Conservation (phyloP, 257 asterid genomes). For the Capsicum pubescens region DNA sequence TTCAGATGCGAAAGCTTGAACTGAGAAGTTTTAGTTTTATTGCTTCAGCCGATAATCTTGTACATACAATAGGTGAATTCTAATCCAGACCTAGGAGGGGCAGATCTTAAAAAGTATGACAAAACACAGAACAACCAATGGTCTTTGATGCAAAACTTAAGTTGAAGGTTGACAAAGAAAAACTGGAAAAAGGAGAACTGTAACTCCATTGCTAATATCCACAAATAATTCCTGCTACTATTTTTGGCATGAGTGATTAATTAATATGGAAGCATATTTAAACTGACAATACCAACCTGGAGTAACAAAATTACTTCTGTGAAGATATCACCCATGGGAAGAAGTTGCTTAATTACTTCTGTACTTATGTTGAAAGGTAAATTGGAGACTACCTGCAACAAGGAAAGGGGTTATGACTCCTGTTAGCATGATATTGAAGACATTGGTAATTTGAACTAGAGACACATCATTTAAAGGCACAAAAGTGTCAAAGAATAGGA, state of each 20-base stretch:
- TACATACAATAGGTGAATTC: neutral
- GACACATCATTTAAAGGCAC: neutral
- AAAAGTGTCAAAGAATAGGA: neutral
- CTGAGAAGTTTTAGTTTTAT: slow-evolving; percentile 1
- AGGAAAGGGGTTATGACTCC: neutral
- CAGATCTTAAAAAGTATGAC: neutral
- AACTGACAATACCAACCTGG: slow-evolving; percentile 56
- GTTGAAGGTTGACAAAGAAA: neutral
- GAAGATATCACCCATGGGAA: slow-evolving; percentile 99
- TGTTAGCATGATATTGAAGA: slow-evolving; percentile 25
- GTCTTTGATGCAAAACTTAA: neutral
- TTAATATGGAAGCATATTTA: slow-evolving; percentile 1
- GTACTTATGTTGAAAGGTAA: slow-evolving; percentile 95
- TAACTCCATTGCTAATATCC: neutral
- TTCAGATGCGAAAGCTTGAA: neutral
- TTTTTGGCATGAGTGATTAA: neutral
- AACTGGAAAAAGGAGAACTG: neutral
- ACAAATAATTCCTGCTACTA: neutral
- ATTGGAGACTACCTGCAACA: slow-evolving; percentile 84
- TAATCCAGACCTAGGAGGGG: neutral
- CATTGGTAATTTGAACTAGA: neutral
- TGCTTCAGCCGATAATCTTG: neutral
- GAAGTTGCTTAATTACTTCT: slow-evolving; percentile 85
- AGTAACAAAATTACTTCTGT: slow-evolving; percentile 84
- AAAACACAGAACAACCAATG: neutral